Conservation (phyloP, 176 grass and related monocot species). For the Rhipidocladum racemiflorum region DNA sequence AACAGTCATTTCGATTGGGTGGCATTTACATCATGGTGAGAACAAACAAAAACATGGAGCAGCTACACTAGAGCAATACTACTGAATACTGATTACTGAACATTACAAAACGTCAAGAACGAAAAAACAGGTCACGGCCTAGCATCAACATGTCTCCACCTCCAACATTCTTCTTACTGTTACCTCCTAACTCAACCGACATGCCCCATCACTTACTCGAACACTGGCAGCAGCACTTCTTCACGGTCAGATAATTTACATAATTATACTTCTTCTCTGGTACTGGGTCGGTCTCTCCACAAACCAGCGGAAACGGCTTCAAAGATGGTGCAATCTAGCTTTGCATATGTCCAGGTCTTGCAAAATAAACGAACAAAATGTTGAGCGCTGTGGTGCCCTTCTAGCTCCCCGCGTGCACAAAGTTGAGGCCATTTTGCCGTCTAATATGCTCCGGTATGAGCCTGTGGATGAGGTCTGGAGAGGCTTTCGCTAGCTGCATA, state of each 20-base stretch:
- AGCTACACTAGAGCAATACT: constrained; percentile 35
- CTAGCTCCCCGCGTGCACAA: constrained; percentile 57
- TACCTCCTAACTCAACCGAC: constrained; percentile 26
- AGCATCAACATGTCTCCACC: constrained; percentile 43
- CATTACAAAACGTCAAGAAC: constrained; percentile 33
- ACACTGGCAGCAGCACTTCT: constrained; percentile 10
- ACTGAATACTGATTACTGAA: constrained; percentile 6
- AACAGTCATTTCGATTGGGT: neutral
- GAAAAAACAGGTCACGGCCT: constrained; percentile 25
- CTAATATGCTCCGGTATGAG: constrained; percentile 73
- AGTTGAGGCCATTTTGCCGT: constrained; percentile 62
- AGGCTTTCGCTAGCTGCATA: constrained; percentile 69
- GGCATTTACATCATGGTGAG: constrained; percentile 46
- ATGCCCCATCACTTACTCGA: constrained; percentile 26
- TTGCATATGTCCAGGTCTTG: constrained; percentile 5
- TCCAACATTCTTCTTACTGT: constrained; percentile 29
- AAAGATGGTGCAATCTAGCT: neutral
- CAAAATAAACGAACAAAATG: constrained; percentile 31
- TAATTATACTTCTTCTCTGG: constrained; percentile 31
- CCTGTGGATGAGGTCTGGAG: constrained; percentile 67
- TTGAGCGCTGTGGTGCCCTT: neutral
- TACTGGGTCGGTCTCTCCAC: constrained; percentile 2
- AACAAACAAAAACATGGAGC: constrained; percentile 45
- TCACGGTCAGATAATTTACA: constrained; percentile 60
- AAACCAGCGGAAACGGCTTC: neutral